Base-by-base conservation (phyloP, 2,329 filamentous ascomycete species). In the Penicillium sp. region DNA sequence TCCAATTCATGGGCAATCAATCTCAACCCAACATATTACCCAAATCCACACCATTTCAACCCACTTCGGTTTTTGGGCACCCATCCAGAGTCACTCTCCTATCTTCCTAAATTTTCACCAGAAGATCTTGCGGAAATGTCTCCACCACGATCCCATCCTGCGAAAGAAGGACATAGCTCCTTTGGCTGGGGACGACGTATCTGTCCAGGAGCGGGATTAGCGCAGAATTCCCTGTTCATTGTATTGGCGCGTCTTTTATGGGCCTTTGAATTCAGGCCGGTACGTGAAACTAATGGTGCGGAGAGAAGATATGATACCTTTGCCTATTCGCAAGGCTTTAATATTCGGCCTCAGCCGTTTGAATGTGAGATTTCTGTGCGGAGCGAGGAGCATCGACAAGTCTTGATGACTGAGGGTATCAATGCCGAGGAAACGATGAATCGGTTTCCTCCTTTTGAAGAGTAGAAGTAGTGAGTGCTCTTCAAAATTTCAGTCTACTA, bases 161-260 rank as follows among this genome's bases (percentile, higher is more conserved):
- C 63, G 17, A 66, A 65, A 17, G 73, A 77, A 8, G 78, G 79
- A 47, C 82, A 84, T 53, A 84, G 81, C 66, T 73, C 64, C 1
- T 85, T 84, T 64, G 83, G 82, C 0, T 79, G 77, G 9, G 83
- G 83, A 0, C 75, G 83, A 7, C 76, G 83, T 7, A 77, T 81
- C 33, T 85, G 83, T 62, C 77, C 79, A 1, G 83, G 84, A 0
- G 78, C 83, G 61, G 83, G 86, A 44, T 77, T 86, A 1, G 83
- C 83, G 0, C 78, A 82, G 26, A 80, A 84, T 0, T 85, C 81
- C 0, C 76, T 86, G 0, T 73, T 75, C 3, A 76, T 83, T 54
- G 64, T 65, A 8, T 26, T 69, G 24, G 64, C 64, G 8, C 65
- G 63, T 26, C 60, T 69, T 17, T 53, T 69, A 9, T 68, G 65